Conservation (phyloP, 108 stramenopile species). For the Seminavis robusta region DNA sequence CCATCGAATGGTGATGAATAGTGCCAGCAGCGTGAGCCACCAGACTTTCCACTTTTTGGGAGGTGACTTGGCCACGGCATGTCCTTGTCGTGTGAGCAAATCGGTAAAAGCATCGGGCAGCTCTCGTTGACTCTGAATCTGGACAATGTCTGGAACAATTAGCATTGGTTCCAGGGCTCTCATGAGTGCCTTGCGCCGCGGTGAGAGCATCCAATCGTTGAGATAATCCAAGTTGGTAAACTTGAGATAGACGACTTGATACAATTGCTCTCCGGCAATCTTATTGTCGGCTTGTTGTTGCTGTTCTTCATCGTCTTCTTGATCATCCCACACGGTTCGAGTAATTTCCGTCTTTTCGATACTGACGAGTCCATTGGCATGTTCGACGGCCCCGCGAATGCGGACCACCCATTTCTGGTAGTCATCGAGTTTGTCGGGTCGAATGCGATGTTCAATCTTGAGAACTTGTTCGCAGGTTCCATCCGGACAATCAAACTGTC, state of each 20-base stretch:
- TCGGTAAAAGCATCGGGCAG: slow-evolving; percentile 26
- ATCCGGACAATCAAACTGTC: background rate
- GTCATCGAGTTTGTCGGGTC: slow-evolving; percentile 9
- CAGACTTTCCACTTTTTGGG: slow-evolving; percentile 28
- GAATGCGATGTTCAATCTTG: slow-evolving; percentile 15
- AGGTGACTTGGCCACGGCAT: background rate
- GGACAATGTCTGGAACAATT: slow-evolving; percentile 2
- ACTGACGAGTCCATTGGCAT: background rate
- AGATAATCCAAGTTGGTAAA: slow-evolving; percentile 7
- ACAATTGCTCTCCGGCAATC: background rate
- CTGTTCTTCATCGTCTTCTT: background rate
- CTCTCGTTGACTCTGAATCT: background rate
- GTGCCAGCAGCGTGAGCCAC: slow-evolving; percentile 13
- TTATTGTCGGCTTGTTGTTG: background rate
- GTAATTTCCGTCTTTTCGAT: background rate
- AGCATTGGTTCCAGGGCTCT: slow-evolving; percentile 8
- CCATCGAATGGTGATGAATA: slow-evolving; percentile 1
- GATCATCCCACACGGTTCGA: background rate
- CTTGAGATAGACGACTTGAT: slow-evolving; percentile 12
- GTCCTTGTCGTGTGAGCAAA: slow-evolving; percentile 5
- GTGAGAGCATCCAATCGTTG: slow-evolving; percentile 16
- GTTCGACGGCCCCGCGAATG: background rate
- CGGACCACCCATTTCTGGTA: slow-evolving; percentile 8
- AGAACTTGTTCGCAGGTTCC: background rate
- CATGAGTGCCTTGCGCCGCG: slow-evolving; percentile 7